Conservation (phyloP, 2,329 filamentous ascomycete genomes). For the Xylaria sp. region DNA sequence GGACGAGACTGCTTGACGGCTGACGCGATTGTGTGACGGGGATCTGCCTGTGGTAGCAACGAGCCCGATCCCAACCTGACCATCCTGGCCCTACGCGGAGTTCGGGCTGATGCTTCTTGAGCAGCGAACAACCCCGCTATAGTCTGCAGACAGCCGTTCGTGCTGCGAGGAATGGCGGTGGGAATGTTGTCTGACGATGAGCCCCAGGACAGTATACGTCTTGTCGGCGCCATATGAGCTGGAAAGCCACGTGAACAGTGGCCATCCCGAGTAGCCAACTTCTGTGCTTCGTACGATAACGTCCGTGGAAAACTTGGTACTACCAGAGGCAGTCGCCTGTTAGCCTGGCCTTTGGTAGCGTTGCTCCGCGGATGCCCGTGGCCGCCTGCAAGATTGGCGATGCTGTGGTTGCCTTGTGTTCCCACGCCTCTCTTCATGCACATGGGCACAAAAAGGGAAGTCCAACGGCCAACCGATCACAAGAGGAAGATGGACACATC, state of each 20-base stretch:
- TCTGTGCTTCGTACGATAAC: slow-evolving; percentile 17
- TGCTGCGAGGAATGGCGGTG: slow-evolving; percentile 33
- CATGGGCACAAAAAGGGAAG: neutral
- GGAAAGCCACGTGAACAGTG: slow-evolving; percentile 14
- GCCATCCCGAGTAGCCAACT: slow-evolving; percentile 20
- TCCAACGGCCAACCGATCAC: neutral
- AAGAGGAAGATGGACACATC: neutral
- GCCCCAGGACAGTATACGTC: slow-evolving; percentile 16
- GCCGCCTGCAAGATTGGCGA: slow-evolving; percentile 44
- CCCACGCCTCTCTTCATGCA: slow-evolving; percentile 15
- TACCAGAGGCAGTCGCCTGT: slow-evolving; percentile 12
- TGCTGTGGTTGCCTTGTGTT: slow-evolving; percentile 30
- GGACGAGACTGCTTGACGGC: slow-evolving; percentile 6
- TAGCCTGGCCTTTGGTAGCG: slow-evolving; percentile 16
- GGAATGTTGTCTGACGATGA: slow-evolving; percentile 19
- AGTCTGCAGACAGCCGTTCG: slow-evolving; percentile 33
- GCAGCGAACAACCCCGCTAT: slow-evolving; percentile 27
- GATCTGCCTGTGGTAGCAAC: slow-evolving; percentile 6
- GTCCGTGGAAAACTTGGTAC: slow-evolving; percentile 11
- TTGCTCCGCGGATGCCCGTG: slow-evolving; percentile 19
- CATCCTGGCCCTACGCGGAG: slow-evolving; percentile 18
- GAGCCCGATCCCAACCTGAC: slow-evolving; percentile 11
- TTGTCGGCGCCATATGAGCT: slow-evolving; percentile 3
- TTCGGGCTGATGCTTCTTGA: slow-evolving; percentile 25
- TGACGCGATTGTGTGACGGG: slow-evolving; percentile 16